Conservation (phyloP, 805 yeast genomes). For the Dipodascus geniculatus region DNA sequence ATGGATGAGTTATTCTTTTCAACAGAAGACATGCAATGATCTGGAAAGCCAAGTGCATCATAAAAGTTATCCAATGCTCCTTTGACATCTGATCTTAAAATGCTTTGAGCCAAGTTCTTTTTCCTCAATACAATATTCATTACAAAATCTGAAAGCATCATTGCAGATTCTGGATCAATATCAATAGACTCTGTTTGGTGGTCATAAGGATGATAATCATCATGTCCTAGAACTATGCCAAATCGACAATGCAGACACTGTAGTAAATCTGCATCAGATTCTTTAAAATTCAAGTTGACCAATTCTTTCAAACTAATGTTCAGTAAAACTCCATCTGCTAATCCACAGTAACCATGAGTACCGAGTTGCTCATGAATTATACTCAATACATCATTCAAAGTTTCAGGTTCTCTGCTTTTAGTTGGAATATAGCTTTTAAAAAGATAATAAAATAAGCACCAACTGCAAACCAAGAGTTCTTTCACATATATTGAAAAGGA, state of each 20-base stretch:
- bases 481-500: conserved; percentile 18
- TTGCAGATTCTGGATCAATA: conserved; percentile 33
- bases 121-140: conserved; percentile 43
- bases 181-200: conserved; percentile 40
- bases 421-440: conserved; percentile 20
- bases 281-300: conserved; percentile 32
- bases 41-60: conserved; percentile 60
- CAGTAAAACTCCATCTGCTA: conserved; percentile 50
- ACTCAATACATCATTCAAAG: conserved; percentile 37
- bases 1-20: conserved; percentile 32
- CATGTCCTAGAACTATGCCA: conserved; percentile 51
- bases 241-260: conserved; percentile 74
- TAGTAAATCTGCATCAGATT: conserved; percentile 55
- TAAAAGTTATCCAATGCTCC: conserved; percentile 57
- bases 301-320: conserved; percentile 45
- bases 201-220: conserved; percentile 50
- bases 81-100: conserved; percentile 62
- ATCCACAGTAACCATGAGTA: conserved; percentile 51
- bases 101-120: conserved; percentile 45
- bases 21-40: conserved; percentile 11
- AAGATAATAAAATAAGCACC: conserved; percentile 31
- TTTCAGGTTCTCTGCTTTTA: conserved; percentile 12
- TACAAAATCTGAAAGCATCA: conserved; percentile 34
- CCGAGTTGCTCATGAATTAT: conserved; percentile 70
- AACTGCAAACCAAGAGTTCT: conserved; percentile 23